Percentiles rank a stretch among this genome's conserved stretches.
Evolutionary conservation across 805 yeast genomes (phyloP).

Genomic region (Priceomyces medius): DNA sequence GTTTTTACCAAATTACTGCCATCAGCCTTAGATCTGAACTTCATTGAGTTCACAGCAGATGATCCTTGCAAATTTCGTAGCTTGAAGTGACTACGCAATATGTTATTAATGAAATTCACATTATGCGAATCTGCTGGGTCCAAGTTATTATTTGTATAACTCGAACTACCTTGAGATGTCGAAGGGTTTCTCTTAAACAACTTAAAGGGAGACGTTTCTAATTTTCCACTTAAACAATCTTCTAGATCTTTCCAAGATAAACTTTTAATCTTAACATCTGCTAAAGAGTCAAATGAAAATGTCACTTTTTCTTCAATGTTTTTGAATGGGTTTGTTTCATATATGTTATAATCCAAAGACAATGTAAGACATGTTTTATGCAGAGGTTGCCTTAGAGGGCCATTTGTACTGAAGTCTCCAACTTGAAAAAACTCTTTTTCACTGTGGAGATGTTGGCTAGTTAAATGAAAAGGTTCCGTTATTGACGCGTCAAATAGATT

Average conservation of each 20-base stretch:
- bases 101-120: constrained; percentile 29
- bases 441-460: constrained; percentile 17
- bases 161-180: constrained; percentile 2
- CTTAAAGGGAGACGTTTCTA: constrained; percentile 19
- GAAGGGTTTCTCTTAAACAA: constrained; percentile 12
- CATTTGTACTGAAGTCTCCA: constrained; percentile 12
- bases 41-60: constrained; percentile 18
- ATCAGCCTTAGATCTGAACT: constrained; percentile 6
- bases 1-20: constrained; percentile 17
- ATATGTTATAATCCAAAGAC: constrained; percentile 33
- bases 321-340: constrained; percentile 32
- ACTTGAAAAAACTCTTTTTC: constrained; percentile 11
- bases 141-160: constrained; percentile 6
- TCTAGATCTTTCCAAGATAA: constrained; percentile 23
- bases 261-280: constrained; percentile 20
- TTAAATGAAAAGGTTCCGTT: constrained; percentile 13
- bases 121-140: constrained; percentile 29
- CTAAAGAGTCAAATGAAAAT: constrained; percentile 29
- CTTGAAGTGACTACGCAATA: constrained; percentile 32
- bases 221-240: constrained; percentile 26
- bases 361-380: constrained; percentile 33
- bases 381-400: not conserved
- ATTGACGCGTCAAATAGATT: constrained; percentile 17
- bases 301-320: constrained; percentile 20
- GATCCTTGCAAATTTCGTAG: constrained; percentile 27